Evolutionary conservation across 768 basidiomycete species (phyloP).

Genomic region (Termitomyces sp.): DNA sequence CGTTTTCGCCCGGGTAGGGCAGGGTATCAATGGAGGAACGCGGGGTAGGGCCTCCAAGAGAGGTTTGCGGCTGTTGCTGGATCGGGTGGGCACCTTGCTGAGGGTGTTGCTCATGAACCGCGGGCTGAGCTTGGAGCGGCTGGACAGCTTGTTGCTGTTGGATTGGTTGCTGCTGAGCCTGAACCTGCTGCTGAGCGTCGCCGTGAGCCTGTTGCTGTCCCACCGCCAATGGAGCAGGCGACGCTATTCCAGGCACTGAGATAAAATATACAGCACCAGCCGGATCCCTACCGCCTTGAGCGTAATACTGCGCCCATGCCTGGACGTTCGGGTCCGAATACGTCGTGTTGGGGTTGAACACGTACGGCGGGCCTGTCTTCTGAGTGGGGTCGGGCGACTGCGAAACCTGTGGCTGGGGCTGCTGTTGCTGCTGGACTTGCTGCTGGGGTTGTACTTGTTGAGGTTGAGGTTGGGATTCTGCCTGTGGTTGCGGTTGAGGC

Average conservation of each 20-base stretch:
- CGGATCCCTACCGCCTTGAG: conserved; percentile 69
- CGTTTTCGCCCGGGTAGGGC: conserved; percentile 18
- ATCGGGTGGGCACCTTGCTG: conserved; percentile 1
- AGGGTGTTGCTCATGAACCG: conserved; percentile 1
- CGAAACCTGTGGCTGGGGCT: conserved; percentile 13
- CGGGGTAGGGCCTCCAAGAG: not conserved
- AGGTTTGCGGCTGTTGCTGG: conserved; percentile 4
- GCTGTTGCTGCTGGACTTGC: conserved; percentile 12
- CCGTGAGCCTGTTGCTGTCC: conserved; percentile 10
- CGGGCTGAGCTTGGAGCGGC: not conserved
- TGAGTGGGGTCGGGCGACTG: conserved; percentile 21
- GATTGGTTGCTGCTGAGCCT: conserved; percentile 10
- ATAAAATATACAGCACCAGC: conserved; percentile 81
- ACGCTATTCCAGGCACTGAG: conserved; percentile 71
- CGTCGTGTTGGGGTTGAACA: conserved; percentile 60
- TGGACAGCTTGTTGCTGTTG: conserved; percentile 7
- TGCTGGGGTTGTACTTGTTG: conserved; percentile 19
- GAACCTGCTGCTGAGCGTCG: conserved; percentile 15
- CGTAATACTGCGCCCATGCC: conserved; percentile 86
- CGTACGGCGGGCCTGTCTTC: conserved; percentile 43
- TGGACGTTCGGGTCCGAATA: conserved; percentile 82
- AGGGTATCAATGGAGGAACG: conserved; percentile 8
- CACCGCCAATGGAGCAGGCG: conserved; percentile 20
- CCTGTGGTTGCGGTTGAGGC: conserved; percentile 21
- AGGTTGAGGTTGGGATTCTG: conserved; percentile 19